These are phyloP conservation scores for Flammula alnicola DNA, from an alignment of 1,284 basidiomycete species.

Conservation along the genomic window DNA sequence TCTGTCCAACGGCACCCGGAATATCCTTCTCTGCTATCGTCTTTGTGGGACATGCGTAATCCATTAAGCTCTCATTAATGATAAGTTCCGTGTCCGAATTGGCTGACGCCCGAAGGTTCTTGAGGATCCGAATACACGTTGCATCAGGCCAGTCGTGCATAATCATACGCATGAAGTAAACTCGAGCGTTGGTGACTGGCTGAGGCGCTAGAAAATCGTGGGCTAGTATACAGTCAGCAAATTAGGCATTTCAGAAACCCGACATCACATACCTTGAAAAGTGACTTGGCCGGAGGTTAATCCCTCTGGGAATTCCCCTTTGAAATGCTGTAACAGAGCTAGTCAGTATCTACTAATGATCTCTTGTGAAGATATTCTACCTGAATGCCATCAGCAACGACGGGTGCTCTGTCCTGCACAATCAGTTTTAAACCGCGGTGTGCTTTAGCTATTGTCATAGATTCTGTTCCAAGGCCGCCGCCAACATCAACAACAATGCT, in stretches of 20 bases:
- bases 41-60: conserved; percentile 31
- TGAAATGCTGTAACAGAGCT: conserved; percentile 31
- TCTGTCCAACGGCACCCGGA: neutral
- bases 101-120: conserved; percentile 35
- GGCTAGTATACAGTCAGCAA: conserved; percentile 20
- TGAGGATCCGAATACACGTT: conserved; percentile 33
- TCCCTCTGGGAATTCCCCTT: conserved; percentile 29
- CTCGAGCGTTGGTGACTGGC: conserved; percentile 31
- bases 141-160: conserved; percentile 42
- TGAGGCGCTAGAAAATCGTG: conserved; percentile 40
- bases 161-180: conserved; percentile 39
- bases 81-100: conserved; percentile 36
- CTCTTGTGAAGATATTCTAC: conserved; percentile 20
- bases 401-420: conserved; percentile 40
- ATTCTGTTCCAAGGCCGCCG: conserved; percentile 41
- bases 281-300: conserved; percentile 28
- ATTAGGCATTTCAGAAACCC: neutral
- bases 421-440: conserved; percentile 37
- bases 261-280: conserved; percentile 32
- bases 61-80: conserved; percentile 37
- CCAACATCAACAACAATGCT: conserved; percentile 49
- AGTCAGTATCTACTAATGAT: neutral
- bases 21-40: conserved; percentile 2
- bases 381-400: conserved; percentile 35
- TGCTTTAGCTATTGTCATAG: conserved; percentile 31